Evolutionary conservation across 495 filamentous ascomycete species (phyloP).

Genomic region (Neurospora sp.): DNA sequence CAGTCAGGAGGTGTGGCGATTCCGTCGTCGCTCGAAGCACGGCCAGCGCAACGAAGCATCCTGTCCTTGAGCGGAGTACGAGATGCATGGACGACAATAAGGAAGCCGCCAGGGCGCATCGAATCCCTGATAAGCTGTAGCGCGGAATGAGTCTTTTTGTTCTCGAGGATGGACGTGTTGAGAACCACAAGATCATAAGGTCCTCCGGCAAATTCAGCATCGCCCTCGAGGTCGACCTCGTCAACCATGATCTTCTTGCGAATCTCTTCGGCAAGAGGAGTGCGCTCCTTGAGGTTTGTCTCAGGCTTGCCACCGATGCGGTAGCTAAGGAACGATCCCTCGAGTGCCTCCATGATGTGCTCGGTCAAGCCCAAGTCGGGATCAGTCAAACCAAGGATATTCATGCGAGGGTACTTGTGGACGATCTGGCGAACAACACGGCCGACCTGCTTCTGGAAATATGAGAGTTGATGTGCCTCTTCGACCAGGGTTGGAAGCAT

Average conservation of each 20-base stretch:
- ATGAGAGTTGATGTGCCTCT: slow-evolving; percentile 19
- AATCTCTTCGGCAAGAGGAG: not conserved
- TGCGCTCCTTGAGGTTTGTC: slow-evolving; percentile 8
- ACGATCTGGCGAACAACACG: slow-evolving; percentile 29
- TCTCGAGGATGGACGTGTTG: slow-evolving; percentile 21
- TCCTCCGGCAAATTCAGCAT: not conserved
- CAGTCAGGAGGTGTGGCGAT: slow-evolving; percentile 20
- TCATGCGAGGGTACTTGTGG: slow-evolving; percentile 33
- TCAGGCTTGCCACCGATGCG: slow-evolving; percentile 13
- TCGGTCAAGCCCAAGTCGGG: slow-evolving; percentile 17
- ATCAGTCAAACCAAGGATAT: slow-evolving; percentile 29
- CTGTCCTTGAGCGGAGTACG: slow-evolving; percentile 11
- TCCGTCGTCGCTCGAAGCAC: not conserved
- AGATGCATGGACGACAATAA: slow-evolving; percentile 26
- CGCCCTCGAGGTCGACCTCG: slow-evolving; percentile 16
- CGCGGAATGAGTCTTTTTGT: not conserved
- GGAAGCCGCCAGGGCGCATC: slow-evolving; percentile 33
- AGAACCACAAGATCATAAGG: slow-evolving; percentile 31
- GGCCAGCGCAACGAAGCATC: slow-evolving; percentile 8
- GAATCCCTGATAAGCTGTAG: slow-evolving; percentile 17
- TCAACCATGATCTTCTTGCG: slow-evolving; percentile 14
- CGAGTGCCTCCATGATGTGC: slow-evolving; percentile 23
- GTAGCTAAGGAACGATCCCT: slow-evolving; percentile 24
- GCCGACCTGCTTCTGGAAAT: slow-evolving; percentile 25
- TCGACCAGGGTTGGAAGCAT: slow-evolving; percentile 17